Base-by-base conservation (phyloP, 805 yeast species). In the Suhomyces sp. region DNA sequence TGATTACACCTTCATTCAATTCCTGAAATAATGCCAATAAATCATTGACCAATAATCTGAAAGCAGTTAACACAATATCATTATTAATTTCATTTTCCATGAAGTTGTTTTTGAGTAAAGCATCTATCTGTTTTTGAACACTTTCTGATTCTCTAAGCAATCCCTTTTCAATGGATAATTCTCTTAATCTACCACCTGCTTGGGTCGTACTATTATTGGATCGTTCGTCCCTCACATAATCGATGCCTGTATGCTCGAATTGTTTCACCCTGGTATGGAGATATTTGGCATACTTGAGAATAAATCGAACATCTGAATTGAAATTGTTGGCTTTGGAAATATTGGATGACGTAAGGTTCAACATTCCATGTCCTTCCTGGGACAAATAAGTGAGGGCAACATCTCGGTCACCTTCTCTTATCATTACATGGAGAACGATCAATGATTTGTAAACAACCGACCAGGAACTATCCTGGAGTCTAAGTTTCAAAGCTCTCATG, bases 1-100 rank as follows among this genome's bases (percentile, higher is more conserved):
- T 93, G 49, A 93, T 90, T 17, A 93, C 95, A 24, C 98, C 98
- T 61, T 93, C 98, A 62, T 93, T 93, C 47, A 93, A 68, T 30
- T 86, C 82, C 61, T 91, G 96, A 63, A 87, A 95, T 25, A 93
- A 66, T 1, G 90, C 77, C 46, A 93, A 70, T 43, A 91, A 69
- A 58, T 93, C 98, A 49, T 84, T 85, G n/a, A 91, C 95, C 31
- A 93, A 72, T 63, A 91, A 72, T 39, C 95, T 71, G 66, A 91
- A 93, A 19, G 91, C 84, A 25, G 91, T 83, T 44, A 91, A 68
- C 15, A 88, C 63, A 31, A 93, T 74, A 53, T 93, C 97, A 59
- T 88, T 88, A 46, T 79, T 81, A 33, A 88, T 76, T 48, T 91
- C 97, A 37, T 72, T 72, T 54, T 88, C 95, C 50, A 76, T 72